phyloP scores from a whole-genome alignment of 768 basidiomycete genomes.

The Sistotremastrum suecicum region DNA sequence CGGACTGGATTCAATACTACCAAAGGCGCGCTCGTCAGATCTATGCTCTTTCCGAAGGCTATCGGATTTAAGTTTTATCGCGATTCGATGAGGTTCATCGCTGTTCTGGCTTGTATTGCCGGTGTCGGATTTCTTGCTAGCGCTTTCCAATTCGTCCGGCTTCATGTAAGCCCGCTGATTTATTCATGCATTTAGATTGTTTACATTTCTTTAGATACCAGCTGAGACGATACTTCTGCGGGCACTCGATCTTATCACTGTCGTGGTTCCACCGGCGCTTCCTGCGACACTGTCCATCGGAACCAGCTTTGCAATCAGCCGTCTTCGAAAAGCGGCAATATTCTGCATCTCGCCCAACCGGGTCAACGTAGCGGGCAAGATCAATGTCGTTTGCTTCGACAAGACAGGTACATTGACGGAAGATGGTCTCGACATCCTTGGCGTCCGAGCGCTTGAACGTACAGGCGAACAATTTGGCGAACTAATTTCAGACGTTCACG shows the following conservation, averaged over 20 bases:
- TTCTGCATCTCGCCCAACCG: conserved; percentile 95
- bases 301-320: conserved; percentile 84
- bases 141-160: conserved; percentile 79
- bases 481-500: conserved; percentile 72
- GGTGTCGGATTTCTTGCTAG: conserved; percentile 83
- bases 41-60: conserved; percentile 97
- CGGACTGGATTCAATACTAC: conserved; percentile 75
- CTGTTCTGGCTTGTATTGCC: conserved; percentile 84
- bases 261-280: conserved; percentile 94
- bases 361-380: conserved; percentile 89
- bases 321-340: conserved; percentile 76
- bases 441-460: conserved; percentile 76
- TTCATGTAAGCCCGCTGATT: conserved; percentile 49
- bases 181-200: conserved; percentile 2
- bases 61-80: conserved; percentile 99
- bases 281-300: conserved; percentile 97
- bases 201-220: conserved; percentile 38
- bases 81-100: conserved; percentile 82
- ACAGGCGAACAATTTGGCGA: conserved; percentile 74
- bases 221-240: conserved; percentile 88
- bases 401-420: conserved; percentile 98
- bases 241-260: conserved; percentile 88
- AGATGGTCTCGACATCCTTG: conserved; percentile 93
- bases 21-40: conserved; percentile 88
- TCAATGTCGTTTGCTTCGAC: conserved; percentile 97